Base-by-base conservation (phyloP, 495 filamentous ascomycete genomes). In the Penicillium parvum region DNA sequence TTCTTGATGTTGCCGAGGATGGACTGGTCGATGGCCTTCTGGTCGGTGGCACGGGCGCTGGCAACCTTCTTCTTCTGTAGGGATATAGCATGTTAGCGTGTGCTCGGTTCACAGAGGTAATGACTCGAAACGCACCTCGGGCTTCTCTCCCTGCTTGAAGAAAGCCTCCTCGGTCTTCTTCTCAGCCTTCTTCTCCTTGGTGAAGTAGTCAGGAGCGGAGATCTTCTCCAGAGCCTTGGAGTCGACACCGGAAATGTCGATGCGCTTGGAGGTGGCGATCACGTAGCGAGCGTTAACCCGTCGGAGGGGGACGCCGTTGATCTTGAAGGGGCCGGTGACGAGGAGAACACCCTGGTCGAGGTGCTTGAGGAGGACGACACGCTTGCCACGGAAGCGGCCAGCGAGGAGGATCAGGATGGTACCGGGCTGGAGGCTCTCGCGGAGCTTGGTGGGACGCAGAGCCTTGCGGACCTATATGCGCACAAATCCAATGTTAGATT, bases 321-420 rank as follows among this genome's bases (percentile, higher is more conserved):
- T 84, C 84, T 95, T 97, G 85, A 96, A 99, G 63, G 94, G 94
- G 56, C 94, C 94, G 62, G 94, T 99, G 55, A 99, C 86, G 63
- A 99, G 88, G 64, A 99, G 89, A 50, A 96, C 86, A 72, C 94
- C 94, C 76, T 96, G 86, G 61, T 84, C 74, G 65, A 99, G 89
- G 74, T 83, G 77, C 81, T 96, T 97, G 69, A 99, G 86, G 70
- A 96, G 90, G 65, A 99, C 77, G 63, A 99, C 94, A 66, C 94
- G 94, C 87, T 96, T 97, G 78, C 94, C 94, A 61, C 94, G 92
- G 87, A 97, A 99, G 65, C 94, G 92, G 61, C 94, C 94, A 72
- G 94, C 92, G 63, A 99, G 88, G 68, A 99, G 87, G 72, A 99
- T 97, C 61, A 99, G 83, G 61, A 97, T 77, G 65, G 88, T 84